Conservation (phyloP, 2,329 filamentous ascomycete genomes). For the Xylaria sp. region DNA sequence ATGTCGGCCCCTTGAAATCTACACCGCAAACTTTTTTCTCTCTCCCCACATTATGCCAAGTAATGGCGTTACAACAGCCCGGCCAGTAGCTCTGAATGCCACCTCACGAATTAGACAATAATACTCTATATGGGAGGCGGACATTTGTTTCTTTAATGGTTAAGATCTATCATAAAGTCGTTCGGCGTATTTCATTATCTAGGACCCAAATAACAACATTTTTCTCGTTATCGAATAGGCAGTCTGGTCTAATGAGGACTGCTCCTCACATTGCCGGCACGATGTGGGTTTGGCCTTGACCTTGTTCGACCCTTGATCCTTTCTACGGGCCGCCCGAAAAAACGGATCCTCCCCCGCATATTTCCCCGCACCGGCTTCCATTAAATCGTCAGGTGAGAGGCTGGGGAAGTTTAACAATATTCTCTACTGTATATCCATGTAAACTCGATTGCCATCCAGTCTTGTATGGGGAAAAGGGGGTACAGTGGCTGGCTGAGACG, state of each 20-base stretch:
- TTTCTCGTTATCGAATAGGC: neutral
- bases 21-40: neutral
- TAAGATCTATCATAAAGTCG: neutral
- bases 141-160: neutral
- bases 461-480: constrained; percentile 1
- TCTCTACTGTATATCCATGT: neutral
- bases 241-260: neutral
- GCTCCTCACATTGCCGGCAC: neutral
- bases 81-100: neutral
- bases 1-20: neutral
- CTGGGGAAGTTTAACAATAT: constrained; percentile 27
- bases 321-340: constrained; percentile 4
- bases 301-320: neutral
- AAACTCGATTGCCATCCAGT: neutral
- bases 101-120: constrained; percentile 6
- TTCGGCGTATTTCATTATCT: neutral
- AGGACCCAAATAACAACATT: neutral
- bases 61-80: neutral
- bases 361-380: constrained; percentile 27
- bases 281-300: constrained; percentile 3
- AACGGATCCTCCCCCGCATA: constrained; percentile 22
- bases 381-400: constrained; percentile 15
- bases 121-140: neutral
- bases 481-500: neutral
- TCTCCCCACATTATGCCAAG: neutral